Evolutionary conservation across 2,329 filamentous ascomycete species (phyloP).

Genomic region (Ophiostoma montium): DNA sequence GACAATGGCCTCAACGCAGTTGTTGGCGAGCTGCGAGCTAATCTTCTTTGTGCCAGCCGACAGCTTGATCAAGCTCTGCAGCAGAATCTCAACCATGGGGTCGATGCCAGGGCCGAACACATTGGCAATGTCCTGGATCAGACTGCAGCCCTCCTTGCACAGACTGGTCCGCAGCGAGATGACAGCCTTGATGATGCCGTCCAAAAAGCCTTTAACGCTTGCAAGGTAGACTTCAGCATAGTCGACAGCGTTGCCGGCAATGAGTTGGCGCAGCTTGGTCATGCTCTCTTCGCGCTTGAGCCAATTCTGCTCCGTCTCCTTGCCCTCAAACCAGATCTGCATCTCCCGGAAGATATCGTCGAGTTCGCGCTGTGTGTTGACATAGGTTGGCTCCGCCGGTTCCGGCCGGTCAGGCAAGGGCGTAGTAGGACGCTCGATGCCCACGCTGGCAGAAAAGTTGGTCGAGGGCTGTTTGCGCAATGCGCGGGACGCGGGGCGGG

Average conservation of each 20-base stretch:
- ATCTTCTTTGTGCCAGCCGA: slow-evolving; percentile 89
- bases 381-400: slow-evolving; percentile 63
- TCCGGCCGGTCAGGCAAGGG: slow-evolving; percentile 51
- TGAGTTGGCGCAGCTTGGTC: slow-evolving; percentile 59
- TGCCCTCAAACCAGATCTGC: slow-evolving; percentile 69
- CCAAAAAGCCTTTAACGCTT: slow-evolving; percentile 59
- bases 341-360: slow-evolving; percentile 78
- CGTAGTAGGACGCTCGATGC: slow-evolving; percentile 40
- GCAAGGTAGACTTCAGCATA: slow-evolving; percentile 57
- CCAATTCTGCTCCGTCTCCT: slow-evolving; percentile 87
- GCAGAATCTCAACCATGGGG: slow-evolving; percentile 74
- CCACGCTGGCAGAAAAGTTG: slow-evolving; percentile 34
- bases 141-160: slow-evolving; percentile 69
- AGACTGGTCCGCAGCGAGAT: slow-evolving; percentile 79
- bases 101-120: slow-evolving; percentile 68
- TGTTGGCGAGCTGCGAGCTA: slow-evolving; percentile 67
- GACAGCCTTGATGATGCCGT: slow-evolving; percentile 77
- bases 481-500: slow-evolving; percentile 21
- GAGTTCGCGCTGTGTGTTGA: slow-evolving; percentile 75
- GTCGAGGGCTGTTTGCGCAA: slow-evolving; percentile 14
- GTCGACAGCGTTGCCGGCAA: slow-evolving; percentile 71
- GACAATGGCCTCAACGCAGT: slow-evolving; percentile 68
- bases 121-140: slow-evolving; percentile 73
- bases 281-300: slow-evolving; percentile 69
- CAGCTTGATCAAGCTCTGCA: slow-evolving; percentile 82